Conservation (phyloP, 768 basidiomycete genomes). For the Galerina sulciceps region DNA sequence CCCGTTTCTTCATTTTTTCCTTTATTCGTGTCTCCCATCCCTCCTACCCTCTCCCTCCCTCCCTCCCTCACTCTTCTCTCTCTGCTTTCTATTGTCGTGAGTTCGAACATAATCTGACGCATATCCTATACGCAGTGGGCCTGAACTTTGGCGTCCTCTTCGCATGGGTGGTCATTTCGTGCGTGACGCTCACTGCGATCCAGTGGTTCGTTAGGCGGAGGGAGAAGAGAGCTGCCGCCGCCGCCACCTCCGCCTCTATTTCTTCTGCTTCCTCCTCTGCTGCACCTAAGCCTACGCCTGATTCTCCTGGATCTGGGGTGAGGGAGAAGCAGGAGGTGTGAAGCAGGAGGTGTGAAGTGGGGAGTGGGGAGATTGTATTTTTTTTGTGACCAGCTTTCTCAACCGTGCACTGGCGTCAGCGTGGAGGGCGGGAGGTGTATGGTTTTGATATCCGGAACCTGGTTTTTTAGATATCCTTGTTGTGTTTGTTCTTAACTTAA, state of each 20-base stretch:
- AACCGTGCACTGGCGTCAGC: too few species aligned
- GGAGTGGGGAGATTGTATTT: too few species aligned
- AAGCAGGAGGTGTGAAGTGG: too few species aligned
- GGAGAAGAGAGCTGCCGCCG: slow-evolving; percentile 8
- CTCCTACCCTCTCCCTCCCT: neutral
- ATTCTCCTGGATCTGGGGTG: neutral
- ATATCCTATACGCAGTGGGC: slow-evolving; percentile 45
- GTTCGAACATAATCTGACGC: neutral
- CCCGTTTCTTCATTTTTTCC: neutral
- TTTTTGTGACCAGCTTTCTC: too few species aligned
- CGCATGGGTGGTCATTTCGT: slow-evolving; percentile 59
- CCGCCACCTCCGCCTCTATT: neutral
- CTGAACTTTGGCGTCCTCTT: slow-evolving; percentile 64
- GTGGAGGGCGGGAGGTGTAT: too few species aligned
- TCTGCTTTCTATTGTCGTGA: neutral
- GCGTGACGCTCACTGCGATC: slow-evolving; percentile 53
- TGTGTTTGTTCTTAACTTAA: too few species aligned
- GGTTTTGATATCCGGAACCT: too few species aligned
- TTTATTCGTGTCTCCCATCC: neutral
- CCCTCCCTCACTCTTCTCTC: neutral
- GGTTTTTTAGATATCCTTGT: too few species aligned
- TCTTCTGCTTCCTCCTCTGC: neutral
- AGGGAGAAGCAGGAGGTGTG: too few species aligned
- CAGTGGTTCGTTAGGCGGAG: slow-evolving; percentile 43
- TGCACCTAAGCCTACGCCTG: neutral